These are phyloP conservation scores for Cladosporium sp. DNA, from an alignment of 2,329 filamentous ascomycete genomes.

Conservation along the genomic window DNA sequence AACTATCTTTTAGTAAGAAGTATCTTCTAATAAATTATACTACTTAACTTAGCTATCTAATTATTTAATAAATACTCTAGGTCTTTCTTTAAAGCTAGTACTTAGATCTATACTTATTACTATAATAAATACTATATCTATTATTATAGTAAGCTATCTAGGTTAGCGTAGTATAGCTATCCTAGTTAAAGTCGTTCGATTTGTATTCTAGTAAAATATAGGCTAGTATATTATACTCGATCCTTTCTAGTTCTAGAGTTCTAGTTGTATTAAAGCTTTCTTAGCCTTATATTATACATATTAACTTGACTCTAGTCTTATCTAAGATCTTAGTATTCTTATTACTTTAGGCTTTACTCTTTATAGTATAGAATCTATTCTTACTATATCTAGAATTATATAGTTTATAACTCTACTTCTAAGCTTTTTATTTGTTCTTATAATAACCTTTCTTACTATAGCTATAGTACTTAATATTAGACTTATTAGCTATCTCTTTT, in stretches of 20 bases:
- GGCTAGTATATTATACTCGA: too few species aligned
- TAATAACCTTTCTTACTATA: not conserved
- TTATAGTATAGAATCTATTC: too few species aligned
- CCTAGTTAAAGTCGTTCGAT: too few species aligned
- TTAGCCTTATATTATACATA: too few species aligned
- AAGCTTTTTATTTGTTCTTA: not conserved
- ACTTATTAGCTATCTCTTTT: not conserved
- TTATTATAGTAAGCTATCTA: not conserved
- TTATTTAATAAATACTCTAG: not conserved
- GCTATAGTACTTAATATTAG: not conserved
- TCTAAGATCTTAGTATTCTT: too few species aligned
- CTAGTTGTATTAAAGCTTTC: too few species aligned
- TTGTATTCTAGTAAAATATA: too few species aligned
- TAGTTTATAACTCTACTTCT: not conserved
- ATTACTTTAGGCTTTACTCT: too few species aligned
- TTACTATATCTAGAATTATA: not conserved
- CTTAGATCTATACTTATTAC: not conserved
- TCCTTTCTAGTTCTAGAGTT: too few species aligned
- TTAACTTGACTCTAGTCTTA: too few species aligned
- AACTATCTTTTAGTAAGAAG: not conserved
- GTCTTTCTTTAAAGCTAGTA: not conserved
- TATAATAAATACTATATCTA: not conserved
- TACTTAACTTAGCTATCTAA: not conserved
- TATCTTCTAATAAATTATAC: not conserved
- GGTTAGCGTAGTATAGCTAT: too few species aligned